phyloP scores from a whole-genome alignment of 192 early-diverging fungal genomes.

The Powellomyces hirtus region DNA sequence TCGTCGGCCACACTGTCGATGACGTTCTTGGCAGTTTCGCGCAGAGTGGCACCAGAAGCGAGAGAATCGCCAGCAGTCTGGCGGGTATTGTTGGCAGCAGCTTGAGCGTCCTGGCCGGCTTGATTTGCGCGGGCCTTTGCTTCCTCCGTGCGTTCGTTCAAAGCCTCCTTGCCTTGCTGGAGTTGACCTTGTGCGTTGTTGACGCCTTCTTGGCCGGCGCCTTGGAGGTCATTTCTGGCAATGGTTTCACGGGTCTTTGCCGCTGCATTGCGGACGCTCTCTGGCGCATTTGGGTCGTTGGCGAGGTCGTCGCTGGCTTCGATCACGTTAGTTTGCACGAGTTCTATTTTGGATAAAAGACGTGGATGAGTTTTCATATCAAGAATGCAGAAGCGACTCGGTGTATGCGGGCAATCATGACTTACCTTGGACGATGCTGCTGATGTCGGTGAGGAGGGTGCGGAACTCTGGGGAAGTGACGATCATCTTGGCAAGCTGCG shows the following conservation, averaged over 20 bases:
- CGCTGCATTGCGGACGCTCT: constrained; percentile 12
- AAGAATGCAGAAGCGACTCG: no score
- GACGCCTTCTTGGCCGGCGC: constrained; percentile 13
- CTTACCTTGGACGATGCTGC: constrained; percentile 26
- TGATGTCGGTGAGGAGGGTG: constrained; percentile 39
- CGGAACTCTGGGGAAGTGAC: constrained; percentile 51
- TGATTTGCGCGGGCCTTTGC: neutral
- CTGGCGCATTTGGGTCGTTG: constrained; percentile 26
- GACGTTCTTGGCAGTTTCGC: constrained; percentile 30
- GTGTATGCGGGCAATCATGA: no score
- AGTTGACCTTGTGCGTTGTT: constrained; percentile 18
- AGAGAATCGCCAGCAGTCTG: constrained; percentile 28
- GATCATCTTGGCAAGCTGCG: constrained; percentile 41
- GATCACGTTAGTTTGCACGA: constrained; percentile 11
- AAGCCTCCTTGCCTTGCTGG: constrained; percentile 3
- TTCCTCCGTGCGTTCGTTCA: neutral
- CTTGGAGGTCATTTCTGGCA: constrained; percentile 26
- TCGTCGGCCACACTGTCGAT: constrained; percentile 26
- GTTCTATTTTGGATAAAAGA: constrained; percentile 3
- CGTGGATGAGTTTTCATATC: neutral
- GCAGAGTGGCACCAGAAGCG: constrained; percentile 14
- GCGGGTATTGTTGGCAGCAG: constrained; percentile 4
- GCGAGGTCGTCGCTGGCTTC: constrained; percentile 24
- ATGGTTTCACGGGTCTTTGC: constrained; percentile 25
- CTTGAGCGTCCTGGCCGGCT: constrained; percentile 14